A percentile compares a stretch with the other conserved stretches of the same genome.
Evolutionary conservation across 148 eudicot genomes (phyloP).

Genomic region (Spergularia bocconei): DNA sequence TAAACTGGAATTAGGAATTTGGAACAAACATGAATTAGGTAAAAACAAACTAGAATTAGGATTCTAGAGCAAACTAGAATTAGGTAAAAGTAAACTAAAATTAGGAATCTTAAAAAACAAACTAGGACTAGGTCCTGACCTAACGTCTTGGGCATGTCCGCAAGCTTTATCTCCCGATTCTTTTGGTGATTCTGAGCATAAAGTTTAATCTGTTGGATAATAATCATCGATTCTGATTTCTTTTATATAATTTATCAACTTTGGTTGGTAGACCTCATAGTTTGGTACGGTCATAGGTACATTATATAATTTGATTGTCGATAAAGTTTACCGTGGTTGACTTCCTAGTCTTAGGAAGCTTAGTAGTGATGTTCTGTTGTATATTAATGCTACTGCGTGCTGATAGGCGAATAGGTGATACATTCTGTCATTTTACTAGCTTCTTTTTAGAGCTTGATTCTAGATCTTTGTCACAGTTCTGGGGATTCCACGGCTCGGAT

Average conservation of each 20-base stretch:
- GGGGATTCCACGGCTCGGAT: conserved; percentile 80
- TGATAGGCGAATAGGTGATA: neutral
- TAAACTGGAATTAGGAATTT: too few relatives aligned
- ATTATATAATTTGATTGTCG: neutral
- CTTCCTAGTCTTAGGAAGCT: neutral
- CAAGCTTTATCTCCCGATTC: neutral
- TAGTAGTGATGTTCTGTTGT: neutral
- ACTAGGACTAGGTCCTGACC: too few relatives aligned
- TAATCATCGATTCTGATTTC: neutral
- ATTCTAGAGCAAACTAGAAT: too few relatives aligned
- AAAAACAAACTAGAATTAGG: too few relatives aligned
- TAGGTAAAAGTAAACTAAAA: too few relatives aligned
- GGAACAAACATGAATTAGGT: too few relatives aligned
- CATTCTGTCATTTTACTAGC: neutral
- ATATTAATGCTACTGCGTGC: neutral
- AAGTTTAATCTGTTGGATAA: neutral
- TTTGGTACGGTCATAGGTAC: neutral
- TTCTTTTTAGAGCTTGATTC: neutral
- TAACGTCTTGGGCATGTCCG: too few relatives aligned
- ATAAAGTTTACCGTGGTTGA: neutral
- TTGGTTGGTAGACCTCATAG: neutral
- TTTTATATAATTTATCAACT: neutral
- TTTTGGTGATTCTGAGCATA: neutral
- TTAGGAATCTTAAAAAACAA: too few relatives aligned
- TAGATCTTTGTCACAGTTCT: conserved; percentile 38